Conservation (phyloP, 2,329 filamentous ascomycete species). For the Tolypocladium pustulatum region DNA sequence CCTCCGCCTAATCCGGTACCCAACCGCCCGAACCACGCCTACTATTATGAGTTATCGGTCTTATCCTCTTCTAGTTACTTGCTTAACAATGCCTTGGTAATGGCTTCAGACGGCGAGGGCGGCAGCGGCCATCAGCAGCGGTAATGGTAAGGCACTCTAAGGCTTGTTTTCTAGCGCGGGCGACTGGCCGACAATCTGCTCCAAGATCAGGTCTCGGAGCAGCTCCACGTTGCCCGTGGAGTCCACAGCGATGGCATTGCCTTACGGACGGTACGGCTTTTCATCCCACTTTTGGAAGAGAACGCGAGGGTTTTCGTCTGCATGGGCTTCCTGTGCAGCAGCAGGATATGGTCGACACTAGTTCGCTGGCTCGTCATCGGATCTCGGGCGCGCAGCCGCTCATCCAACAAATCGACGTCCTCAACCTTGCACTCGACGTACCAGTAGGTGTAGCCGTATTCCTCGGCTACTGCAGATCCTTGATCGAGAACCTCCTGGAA, state of each 20-base stretch:
- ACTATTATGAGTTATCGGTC: too few species aligned
- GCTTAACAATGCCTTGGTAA: too few species aligned
- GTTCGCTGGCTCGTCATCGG: not conserved
- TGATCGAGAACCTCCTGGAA: constrained; percentile 17
- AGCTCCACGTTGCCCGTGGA: not conserved
- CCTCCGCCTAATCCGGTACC: too few species aligned
- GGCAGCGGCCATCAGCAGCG: too few species aligned
- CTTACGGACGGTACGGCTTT: not conserved
- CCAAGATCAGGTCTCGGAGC: not conserved
- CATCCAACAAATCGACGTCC: not conserved
- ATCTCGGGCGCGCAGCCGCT: not conserved
- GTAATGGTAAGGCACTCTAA: too few species aligned
- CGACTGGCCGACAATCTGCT: not conserved
- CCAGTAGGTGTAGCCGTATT: not conserved
- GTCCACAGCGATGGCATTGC: not conserved
- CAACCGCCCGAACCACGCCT: too few species aligned
- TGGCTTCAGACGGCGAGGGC: too few species aligned
- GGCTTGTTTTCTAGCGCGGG: too few species aligned
- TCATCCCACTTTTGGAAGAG: not conserved
- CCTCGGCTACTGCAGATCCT: constrained; percentile 16
- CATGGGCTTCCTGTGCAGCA: not conserved
- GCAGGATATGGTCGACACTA: not conserved
- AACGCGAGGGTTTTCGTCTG: not conserved
- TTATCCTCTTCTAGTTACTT: too few species aligned
- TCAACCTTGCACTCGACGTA: not conserved